A percentile compares a stretch with the other conserved stretches of the same genome.
Conservation (phyloP, 495 filamentous ascomycete species). For the Neurospora sp. region DNA sequence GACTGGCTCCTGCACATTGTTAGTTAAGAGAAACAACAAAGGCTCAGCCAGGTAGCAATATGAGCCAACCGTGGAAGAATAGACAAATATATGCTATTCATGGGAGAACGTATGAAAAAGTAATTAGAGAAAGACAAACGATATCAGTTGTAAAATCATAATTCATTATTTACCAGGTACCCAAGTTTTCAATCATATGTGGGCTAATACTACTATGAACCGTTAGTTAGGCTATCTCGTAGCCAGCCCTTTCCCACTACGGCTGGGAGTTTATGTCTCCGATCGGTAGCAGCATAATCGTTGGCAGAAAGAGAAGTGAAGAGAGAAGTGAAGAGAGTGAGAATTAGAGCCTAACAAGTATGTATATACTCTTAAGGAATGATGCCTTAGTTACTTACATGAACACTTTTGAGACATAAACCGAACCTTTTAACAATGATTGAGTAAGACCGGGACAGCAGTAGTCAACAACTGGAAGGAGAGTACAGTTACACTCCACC, state of each 20-base stretch:
- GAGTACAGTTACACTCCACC: background rate
- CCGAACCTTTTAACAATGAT: background rate
- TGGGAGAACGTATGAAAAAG: background rate
- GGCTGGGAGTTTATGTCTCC: background rate
- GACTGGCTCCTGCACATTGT: background rate
- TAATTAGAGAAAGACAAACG: background rate
- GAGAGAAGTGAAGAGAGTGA: background rate
- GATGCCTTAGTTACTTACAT: background rate
- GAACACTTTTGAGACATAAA: background rate
- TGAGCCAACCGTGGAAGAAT: background rate
- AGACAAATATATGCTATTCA: background rate
- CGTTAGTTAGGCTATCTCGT: background rate
- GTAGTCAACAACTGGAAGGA: background rate
- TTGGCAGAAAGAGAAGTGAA: background rate
- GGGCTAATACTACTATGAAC: background rate
- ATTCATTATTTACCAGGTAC: background rate
- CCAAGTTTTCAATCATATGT: no score
- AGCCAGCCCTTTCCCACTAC: background rate
- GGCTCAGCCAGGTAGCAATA: background rate
- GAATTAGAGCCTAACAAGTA: background rate
- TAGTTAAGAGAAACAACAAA: background rate
- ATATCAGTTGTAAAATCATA: no score
- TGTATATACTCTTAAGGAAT: background rate
- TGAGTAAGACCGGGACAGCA: background rate
- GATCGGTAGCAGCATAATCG: background rate